A percentile compares a stretch with the other conserved stretches of the same genome.
Evolutionary conservation across 176 grass and related monocot genomes (phyloP).

Genomic region (maize (Zea mays)): Zm-B73-REFERENCE-NAM-5.0 NC_050101.1:11892501-11893000

Average conservation of each 20-base stretch:
- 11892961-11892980: too few species aligned
- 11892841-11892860: constrained; percentile 15
- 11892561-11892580: not conserved
- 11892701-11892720: not conserved
- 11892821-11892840: not conserved
- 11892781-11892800: not conserved
- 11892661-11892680: not conserved
- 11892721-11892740: not conserved
- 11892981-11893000: too few species aligned
- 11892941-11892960: too few species aligned
- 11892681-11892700: not conserved
- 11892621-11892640: not conserved
- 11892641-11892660: not conserved
- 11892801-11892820: not conserved
- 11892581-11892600: not conserved
- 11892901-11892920: too few species aligned
- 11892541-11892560: not conserved
- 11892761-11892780: not conserved
- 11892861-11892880: not conserved
- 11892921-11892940: too few species aligned
- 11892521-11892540: too few species aligned
- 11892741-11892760: constrained; percentile 21
- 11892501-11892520: too few species aligned
- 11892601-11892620: not conserved
- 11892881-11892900: too few species aligned